These are phyloP conservation scores for Hyaloscypha bicolor DNA, from an alignment of 495 filamentous ascomycete species.

Conservation along the genomic window DNA sequence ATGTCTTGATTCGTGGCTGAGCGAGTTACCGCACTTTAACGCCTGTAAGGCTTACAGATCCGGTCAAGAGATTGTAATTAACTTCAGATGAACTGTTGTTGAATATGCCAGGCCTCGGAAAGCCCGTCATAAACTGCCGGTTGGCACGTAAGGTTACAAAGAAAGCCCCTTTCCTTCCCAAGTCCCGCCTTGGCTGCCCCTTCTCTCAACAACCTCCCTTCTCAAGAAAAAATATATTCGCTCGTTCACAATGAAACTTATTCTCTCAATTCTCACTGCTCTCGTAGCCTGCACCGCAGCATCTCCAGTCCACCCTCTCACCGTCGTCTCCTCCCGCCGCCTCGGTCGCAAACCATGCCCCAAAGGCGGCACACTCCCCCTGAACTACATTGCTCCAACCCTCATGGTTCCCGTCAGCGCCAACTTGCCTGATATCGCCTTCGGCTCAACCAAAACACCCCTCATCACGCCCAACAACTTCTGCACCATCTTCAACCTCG, in stretches of 20 bases:
- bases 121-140: not conserved
- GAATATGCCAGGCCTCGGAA: not conserved
- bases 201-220: not conserved
- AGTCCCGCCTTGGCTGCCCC: not conserved
- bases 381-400: slow-evolving; percentile 49
- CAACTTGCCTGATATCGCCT: slow-evolving; percentile 48
- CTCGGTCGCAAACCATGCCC: not conserved
- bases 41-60: too few relatives aligned
- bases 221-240: too few relatives aligned
- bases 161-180: not conserved
- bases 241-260: not conserved
- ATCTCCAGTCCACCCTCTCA: not conserved
- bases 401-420: slow-evolving; percentile 66
- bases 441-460: slow-evolving; percentile 56
- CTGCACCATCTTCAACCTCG: slow-evolving; percentile 69
- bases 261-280: not conserved
- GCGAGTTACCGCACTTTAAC: not conserved
- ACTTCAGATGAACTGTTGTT: not conserved
- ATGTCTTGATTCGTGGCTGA: not conserved
- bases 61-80: not conserved
- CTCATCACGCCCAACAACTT: slow-evolving; percentile 50
- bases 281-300: not conserved
- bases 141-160: not conserved
- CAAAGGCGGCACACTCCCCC: not conserved
- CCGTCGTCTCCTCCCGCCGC: not conserved